A percentile compares a stretch with the other conserved stretches of the same genome.
These are phyloP conservation scores for Monosporozyma aerobia DNA, from an alignment of 805 yeast genomes.

Conservation along the genomic window DNA sequence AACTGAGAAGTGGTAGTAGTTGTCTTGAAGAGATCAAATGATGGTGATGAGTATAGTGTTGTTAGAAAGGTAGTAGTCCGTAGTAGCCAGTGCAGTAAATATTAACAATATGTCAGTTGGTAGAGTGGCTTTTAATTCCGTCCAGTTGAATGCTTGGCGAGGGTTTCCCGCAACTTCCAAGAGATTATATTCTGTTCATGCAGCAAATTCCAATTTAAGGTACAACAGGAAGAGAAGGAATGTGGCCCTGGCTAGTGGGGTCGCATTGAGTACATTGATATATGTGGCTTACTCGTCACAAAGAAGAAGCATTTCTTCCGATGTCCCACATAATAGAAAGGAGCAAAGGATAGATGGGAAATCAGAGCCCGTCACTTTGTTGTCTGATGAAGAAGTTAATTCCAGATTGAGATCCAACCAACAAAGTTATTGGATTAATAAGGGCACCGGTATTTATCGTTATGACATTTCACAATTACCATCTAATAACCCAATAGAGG, in stretches of 20 bases:
- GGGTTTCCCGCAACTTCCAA: not conserved
- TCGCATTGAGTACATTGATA: not conserved
- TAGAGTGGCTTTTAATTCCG: not conserved
- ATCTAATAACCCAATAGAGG: constrained; percentile 90
- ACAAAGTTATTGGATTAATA: constrained; percentile 68
- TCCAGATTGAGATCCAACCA: constrained; percentile 59
- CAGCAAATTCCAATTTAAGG: not conserved
- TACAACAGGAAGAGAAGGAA: not conserved
- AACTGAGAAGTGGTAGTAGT: not conserved
- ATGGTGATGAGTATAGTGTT: no score
- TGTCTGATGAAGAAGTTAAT: constrained; percentile 65
- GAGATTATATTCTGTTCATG: not conserved
- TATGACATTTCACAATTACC: constrained; percentile 87
- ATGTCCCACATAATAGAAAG: constrained; percentile 2
- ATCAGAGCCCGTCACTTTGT: constrained; percentile 33
- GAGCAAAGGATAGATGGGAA: not conserved
- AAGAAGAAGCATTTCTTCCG: constrained; percentile 16
- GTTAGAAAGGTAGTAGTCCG: not conserved
- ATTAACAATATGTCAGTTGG: not conserved
- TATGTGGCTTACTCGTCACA: constrained; percentile 10
- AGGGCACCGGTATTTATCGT: constrained; percentile 80
- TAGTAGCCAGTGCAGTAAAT: not conserved
- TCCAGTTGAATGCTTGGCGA: not conserved
- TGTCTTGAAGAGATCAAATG: no score
- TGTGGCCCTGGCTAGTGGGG: not conserved